Percentiles rank a stretch among this genome's conserved stretches.
These are phyloP conservation scores for Calonectria pseudoreteaudii DNA, from an alignment of 2,329 filamentous ascomycete genomes.

Conservation along the genomic window DNA sequence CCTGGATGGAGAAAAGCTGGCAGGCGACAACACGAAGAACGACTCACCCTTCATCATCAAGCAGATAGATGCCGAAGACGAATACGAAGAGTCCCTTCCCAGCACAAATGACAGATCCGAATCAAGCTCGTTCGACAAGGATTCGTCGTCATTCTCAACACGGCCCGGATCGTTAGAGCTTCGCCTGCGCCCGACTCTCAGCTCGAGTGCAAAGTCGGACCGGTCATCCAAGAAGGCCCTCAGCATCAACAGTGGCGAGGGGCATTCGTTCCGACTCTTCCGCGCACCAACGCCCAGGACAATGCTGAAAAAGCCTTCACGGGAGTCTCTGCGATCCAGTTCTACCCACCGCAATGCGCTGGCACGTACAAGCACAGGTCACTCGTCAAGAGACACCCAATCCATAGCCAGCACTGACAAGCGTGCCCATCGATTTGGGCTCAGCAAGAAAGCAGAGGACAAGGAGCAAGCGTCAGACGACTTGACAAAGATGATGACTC, in stretches of 20 bases:
- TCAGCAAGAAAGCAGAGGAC: constrained; percentile 61
- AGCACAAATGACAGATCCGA: constrained; percentile 53
- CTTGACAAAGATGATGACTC: constrained; percentile 94
- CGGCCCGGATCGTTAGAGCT: constrained; percentile 82
- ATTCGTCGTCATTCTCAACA: constrained; percentile 63
- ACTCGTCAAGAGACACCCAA: constrained; percentile 54
- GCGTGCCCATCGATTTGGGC: constrained; percentile 64
- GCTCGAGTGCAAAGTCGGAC: constrained; percentile 59
- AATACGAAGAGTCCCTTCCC: constrained; percentile 53
- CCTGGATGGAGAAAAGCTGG: constrained; percentile 67
- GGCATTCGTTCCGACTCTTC: constrained; percentile 66
- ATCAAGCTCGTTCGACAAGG: constrained; percentile 57
- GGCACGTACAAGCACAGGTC: constrained; percentile 59
- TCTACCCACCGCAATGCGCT: constrained; percentile 58
- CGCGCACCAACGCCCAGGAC: constrained; percentile 57
- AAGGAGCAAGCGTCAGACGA: constrained; percentile 80
- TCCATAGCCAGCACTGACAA: constrained; percentile 55
- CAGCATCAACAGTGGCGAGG: constrained; percentile 62
- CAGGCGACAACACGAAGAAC: constrained; percentile 59
- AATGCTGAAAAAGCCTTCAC: constrained; percentile 64
- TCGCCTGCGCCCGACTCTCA: constrained; percentile 85
- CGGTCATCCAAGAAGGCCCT: constrained; percentile 59
- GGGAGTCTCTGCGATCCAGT: constrained; percentile 64
- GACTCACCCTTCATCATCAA: constrained; percentile 71
- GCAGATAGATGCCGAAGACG: constrained; percentile 58